Base-by-base conservation (phyloP, 2,329 filamentous ascomycete species). In the Endothia cerciana region DNA sequence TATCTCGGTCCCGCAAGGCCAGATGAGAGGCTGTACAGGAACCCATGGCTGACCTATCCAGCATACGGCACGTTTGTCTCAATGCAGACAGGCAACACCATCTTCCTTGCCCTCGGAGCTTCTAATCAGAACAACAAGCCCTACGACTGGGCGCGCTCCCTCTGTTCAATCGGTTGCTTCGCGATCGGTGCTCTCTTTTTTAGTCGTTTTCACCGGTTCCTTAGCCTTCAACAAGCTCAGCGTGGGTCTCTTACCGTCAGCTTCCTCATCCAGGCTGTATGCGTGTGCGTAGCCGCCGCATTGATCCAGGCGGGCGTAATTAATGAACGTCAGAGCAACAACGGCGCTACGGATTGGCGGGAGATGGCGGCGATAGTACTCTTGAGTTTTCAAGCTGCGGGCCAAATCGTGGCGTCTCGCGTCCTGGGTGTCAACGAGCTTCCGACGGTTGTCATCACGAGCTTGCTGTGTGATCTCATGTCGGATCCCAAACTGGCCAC, bases 391-490 rank as follows among this genome's bases (percentile, higher is more conserved):
- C 83, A 86, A 70, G 79, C 78, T 58, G 83, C 82, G 3, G 83
- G 83, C 51, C 83, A 86, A 73, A 85, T 86, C 66, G 82, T 83
- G 25, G 77, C 77, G 43, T 82, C 79, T 43, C 77, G 84, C 22
- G 73, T 79, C 15, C 75, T 86, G 25, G 82, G 82, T 10, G 83
- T 82, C 70, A 82, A 82, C 64, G 84, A 86, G 72, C 75, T 86
- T 55, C 84, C 84, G 1, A 83, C 84, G 0, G 83, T 82, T 58
- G 84, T 87, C 11, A 72, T 86, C 47, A 87, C 84, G n/a, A 83
- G 80, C 64, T 74, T 84, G 47, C 84, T 85, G 71, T 84, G 81
- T 71, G 84, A 86, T 70, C 70, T 86, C 30, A 78, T 83, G 70
- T 82, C 80, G 22, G 84, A 87, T 71, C 80, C 80, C 3, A 75